A percentile compares a stretch with the other conserved stretches of the same genome.
These are phyloP conservation scores for Kodamaea sp. DNA, from an alignment of 1,139 yeast species.

Conservation along the genomic window DNA sequence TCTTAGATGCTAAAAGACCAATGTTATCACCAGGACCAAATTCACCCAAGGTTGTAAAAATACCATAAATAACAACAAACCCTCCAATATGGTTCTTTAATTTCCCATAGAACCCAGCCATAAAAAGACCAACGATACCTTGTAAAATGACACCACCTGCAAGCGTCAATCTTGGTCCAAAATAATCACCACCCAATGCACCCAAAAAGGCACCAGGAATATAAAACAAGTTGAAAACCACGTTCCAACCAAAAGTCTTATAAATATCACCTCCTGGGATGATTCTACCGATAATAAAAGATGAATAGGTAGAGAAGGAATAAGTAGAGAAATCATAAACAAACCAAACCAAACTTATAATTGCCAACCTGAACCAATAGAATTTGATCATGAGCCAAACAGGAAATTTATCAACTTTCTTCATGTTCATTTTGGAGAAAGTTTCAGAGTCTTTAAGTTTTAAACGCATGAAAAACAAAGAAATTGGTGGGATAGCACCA, in stretches of 20 bases:
- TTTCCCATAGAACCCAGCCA: constrained; percentile 66
- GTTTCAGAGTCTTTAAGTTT: constrained; percentile 70
- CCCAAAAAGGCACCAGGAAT: constrained; percentile 88
- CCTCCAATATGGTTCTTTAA: constrained; percentile 65
- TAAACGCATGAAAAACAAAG: constrained; percentile 72
- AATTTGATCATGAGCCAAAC: constrained; percentile 66
- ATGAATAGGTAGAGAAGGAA: constrained; percentile 81
- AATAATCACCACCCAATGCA: constrained; percentile 74
- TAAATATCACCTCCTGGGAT: constrained; percentile 63
- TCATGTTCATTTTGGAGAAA: constrained; percentile 68
- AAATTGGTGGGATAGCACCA: constrained; percentile 87
- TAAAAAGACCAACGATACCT: constrained; percentile 76
- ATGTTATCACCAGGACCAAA: constrained; percentile 93
- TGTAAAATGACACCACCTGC: constrained; percentile 66
- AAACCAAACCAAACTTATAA: constrained; percentile 83
- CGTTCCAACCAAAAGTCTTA: constrained; percentile 88
- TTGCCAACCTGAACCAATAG: constrained; percentile 75
- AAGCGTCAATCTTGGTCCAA: constrained; percentile 84
- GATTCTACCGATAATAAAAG: constrained; percentile 57
- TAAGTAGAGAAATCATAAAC: constrained; percentile 84
- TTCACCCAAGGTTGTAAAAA: constrained; percentile 83
- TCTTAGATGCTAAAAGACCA: constrained; percentile 83
- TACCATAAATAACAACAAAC: constrained; percentile 82
- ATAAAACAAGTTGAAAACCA: constrained; percentile 81
- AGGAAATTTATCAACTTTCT: constrained; percentile 57